phyloP scores from a whole-genome alignment of 495 filamentous ascomycete species.

The Friedmanniomyces simplex region DNA sequence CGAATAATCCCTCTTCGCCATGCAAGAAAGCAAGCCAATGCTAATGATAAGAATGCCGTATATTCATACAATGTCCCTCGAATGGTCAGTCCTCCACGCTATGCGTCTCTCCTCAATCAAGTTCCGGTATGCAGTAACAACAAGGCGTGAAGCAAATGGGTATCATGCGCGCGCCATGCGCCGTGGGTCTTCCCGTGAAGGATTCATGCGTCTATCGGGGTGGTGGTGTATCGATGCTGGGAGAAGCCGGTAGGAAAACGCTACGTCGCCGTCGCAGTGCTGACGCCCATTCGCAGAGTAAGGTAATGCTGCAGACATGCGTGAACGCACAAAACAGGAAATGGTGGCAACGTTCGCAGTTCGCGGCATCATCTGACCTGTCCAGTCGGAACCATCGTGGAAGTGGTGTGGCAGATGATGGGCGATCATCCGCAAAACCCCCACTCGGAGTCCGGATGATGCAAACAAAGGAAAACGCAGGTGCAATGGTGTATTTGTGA shows the following conservation, averaged over 20 bases:
- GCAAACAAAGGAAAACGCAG: neutral
- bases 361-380: neutral
- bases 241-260: neutral
- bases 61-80: neutral
- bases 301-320: neutral
- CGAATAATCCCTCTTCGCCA: neutral
- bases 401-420: neutral
- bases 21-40: neutral
- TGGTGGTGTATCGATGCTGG: conserved; percentile 3
- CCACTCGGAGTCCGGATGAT: neutral
- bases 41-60: neutral
- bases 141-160: conserved; percentile 11
- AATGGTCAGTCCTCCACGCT: neutral
- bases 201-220: neutral
- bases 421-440: conserved; percentile 2
- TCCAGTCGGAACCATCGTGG: conserved; percentile 3
- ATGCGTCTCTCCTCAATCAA: neutral
- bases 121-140: neutral
- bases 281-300: neutral
- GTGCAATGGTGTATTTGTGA: neutral
- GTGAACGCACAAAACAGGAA: too few species aligned
- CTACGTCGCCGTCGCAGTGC: neutral
- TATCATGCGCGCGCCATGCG: conserved; percentile 3
- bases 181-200: conserved; percentile 2
- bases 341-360: neutral